Conservation (phyloP, 2,329 filamentous ascomycete species). For the Pseudogymnoascus sp. region DNA sequence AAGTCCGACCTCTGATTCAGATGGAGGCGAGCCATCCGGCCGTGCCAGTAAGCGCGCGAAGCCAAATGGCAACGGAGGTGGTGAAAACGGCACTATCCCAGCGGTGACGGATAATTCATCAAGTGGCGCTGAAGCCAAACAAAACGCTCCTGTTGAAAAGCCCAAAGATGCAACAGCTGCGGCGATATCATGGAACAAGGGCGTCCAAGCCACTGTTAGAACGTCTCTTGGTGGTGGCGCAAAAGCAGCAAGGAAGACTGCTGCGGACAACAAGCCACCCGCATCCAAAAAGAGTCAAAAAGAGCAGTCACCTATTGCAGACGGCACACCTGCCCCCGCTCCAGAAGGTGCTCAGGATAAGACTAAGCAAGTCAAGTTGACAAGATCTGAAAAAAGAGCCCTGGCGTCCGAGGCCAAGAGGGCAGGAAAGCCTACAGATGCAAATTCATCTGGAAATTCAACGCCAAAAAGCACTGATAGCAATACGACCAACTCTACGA, state of each 20-base stretch:
- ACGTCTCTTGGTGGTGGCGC: slow-evolving; percentile 33
- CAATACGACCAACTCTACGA: background rate
- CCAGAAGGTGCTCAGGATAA: background rate
- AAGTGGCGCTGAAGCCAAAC: background rate
- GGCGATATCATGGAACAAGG: slow-evolving; percentile 38
- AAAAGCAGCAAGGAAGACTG: slow-evolving; percentile 14
- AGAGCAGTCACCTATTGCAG: background rate
- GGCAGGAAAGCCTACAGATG: background rate
- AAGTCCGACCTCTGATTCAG: background rate
- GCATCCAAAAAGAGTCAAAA: background rate
- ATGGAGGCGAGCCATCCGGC: background rate
- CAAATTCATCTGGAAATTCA: background rate
- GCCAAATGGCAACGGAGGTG: background rate
- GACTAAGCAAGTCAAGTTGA: background rate
- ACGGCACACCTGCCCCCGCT: background rate
- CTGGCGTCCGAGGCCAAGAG: background rate
- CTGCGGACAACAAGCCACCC: background rate
- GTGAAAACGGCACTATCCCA: background rate
- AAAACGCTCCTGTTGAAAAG: background rate
- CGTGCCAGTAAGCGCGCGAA: background rate
- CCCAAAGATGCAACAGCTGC: slow-evolving; percentile 17
- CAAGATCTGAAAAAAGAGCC: background rate
- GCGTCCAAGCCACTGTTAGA: slow-evolving; percentile 34
- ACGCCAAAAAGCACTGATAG: background rate
- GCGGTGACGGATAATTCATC: background rate